Base-by-base conservation (phyloP, 805 yeast genomes). In the Scheffersomyces spartinae region DNA sequence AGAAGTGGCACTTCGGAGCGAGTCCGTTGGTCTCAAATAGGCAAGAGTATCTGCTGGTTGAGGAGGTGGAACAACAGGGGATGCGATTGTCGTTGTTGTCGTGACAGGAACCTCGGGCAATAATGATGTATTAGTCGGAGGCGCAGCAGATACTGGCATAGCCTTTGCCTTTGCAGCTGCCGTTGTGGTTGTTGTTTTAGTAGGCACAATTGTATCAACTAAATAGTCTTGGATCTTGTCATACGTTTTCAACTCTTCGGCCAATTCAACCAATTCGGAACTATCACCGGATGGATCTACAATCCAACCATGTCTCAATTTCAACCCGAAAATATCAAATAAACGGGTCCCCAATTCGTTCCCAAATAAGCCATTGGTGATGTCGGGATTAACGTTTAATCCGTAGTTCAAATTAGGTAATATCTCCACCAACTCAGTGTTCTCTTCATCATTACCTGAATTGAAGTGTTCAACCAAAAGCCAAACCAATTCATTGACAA, bases 261-360 rank as follows among this genome's bases (percentile, higher is more conserved):
- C 22, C 9, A 23, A 13, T n/a, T 25, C 24, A 15, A 20, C 9
- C 20, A 12, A 15, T 17, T 18, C 17, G 6, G 24, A 28, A 13
- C 36, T 42, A 22, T 26, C 37, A 17, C 38, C 40, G 13, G 19
- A 64, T 15, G 31, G 67, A 25, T 65, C 65, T n/a, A 71, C 55
- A 14, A 76, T 56, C 94, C 95, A 86, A 2, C 95, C 96, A 47
- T 88, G 97, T 3, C 71, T 72, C 20, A 86, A 47, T 9, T 63
- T 65, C 5, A 81, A 54, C 17, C 64, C 72, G 43, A 72, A 79
- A 3, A 68, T 52, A 6, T 61, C 47, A 45, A 83, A 83, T 5
- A 82, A 42, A 3, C 66, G 55, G 29, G 71, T 43, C 20, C 74
- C 79, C 13, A 61, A 52, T 18, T 71, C 68, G 15, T 61, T 58